A percentile compares a stretch with the other conserved stretches of the same genome.
Evolutionary conservation across 2,329 filamentous ascomycete genomes (phyloP).

Genomic region (Penicillium sp.): DNA sequence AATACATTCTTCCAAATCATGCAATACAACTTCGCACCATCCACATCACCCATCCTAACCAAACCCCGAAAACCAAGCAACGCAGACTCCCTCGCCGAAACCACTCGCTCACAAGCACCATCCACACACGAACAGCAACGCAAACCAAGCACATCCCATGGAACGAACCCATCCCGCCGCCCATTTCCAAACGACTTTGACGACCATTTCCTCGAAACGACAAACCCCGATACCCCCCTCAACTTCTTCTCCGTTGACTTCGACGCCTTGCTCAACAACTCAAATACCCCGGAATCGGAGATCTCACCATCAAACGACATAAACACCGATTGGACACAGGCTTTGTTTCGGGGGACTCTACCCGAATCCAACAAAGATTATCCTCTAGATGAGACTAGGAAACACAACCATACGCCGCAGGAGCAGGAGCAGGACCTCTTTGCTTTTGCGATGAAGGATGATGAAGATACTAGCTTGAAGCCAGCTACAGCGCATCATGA

Average conservation of each 20-base stretch:
- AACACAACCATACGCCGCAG: background rate
- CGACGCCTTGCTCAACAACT: conserved; percentile 21
- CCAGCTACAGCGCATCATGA: conserved; percentile 9
- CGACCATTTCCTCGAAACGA: conserved; percentile 20
- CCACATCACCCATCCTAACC: conserved; percentile 7
- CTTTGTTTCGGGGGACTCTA: conserved; percentile 24
- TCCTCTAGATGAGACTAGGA: conserved; percentile 9
- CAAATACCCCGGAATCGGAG: conserved; percentile 2
- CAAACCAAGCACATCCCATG: background rate
- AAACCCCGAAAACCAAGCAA: conserved; percentile 6
- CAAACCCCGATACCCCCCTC: conserved; percentile 15
- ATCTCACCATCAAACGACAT: conserved; percentile 17
- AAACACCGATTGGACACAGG: conserved; percentile 32
- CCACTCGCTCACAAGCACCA: background rate
- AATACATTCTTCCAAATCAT: conserved; percentile 32
- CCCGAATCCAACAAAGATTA: conserved; percentile 6
- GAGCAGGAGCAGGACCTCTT: conserved; percentile 20
- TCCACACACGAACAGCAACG: conserved; percentile 3
- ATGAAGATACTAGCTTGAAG: background rate
- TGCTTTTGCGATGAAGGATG: conserved; percentile 19
- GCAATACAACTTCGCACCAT: conserved; percentile 24
- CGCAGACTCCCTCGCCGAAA: background rate
- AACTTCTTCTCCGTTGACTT: conserved; percentile 26
- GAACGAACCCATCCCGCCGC: conserved; percentile 10
- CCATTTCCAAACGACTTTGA: conserved; percentile 26